Percentiles rank a stretch among this genome's conserved stretches.
These are phyloP conservation scores for Beauveria scarabaeidicola DNA, from an alignment of 2,329 filamentous ascomycete species.

Conservation along the genomic window DNA sequence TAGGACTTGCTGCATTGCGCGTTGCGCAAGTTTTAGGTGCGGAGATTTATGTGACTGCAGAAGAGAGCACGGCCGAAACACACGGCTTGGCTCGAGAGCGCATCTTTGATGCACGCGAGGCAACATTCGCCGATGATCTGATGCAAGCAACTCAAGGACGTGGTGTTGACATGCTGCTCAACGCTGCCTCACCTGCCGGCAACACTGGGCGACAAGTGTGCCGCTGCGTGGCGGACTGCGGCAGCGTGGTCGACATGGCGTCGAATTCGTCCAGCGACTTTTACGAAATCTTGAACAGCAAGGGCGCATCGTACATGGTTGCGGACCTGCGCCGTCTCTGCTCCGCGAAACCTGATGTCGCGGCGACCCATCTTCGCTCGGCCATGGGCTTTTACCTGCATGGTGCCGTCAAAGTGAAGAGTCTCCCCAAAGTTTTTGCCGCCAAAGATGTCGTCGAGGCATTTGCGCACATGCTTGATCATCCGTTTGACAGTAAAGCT, in stretches of 20 bases:
- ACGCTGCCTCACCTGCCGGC: background rate
- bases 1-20: background rate
- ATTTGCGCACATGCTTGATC: background rate
- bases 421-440: background rate
- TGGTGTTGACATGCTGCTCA: background rate
- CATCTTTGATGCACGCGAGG: background rate
- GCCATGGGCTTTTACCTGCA: background rate
- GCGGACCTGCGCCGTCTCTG: background rate
- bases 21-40: background rate
- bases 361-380: background rate
- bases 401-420: background rate
- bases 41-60: background rate
- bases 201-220: background rate
- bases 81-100: background rate
- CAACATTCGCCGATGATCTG: background rate
- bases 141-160: background rate
- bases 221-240: background rate
- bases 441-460: background rate
- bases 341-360: background rate
- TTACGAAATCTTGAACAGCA: background rate
- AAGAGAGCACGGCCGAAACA: background rate
- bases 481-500: background rate
- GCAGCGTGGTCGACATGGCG: background rate
- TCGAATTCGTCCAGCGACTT: background rate
- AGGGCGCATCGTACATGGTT: background rate